Base-by-base conservation (phyloP, 768 basidiomycete species). In the Kwoniella bestiolae region DNA sequence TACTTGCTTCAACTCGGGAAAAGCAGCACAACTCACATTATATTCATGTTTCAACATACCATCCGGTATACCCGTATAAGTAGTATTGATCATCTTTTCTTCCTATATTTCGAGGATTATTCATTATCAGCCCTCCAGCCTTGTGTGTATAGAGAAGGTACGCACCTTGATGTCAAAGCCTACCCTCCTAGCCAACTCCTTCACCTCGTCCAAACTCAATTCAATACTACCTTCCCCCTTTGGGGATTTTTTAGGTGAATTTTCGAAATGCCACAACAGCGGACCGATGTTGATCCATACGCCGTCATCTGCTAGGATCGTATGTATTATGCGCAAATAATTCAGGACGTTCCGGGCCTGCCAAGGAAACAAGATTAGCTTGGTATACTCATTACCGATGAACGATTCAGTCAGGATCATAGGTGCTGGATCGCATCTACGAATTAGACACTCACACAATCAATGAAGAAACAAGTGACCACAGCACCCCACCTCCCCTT, bases 241-340 rank as follows among this genome's bases (percentile, higher is more conserved):
- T 11, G 69, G 55, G 1, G 74, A 75, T 5, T 56, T 67, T 87
- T 86, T 60, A 9, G 69, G 69, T 23, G 91, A 93, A 80, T 95
- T 94, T 76, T 97, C 94, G 81, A 89, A 97, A 78, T 98, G 95
- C 94, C 95, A 98, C n/a, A 97, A 82, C 1, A 95, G 82, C 0
- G 95, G 95, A 2, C 94, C 94, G 8, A 93, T 82, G 76, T 97
- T 97, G 68, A 96, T 89, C 93, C 93, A 96, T 5, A 93, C 85
- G 0, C 94, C 95, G 23, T 89, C 92, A 0, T 89, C 90, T 6
- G 88, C 88, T 12, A 99, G 85, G 28, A 95, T 88, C 1, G 84
- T 84, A 81, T 93, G 89, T 50, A 97, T 89, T 56, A 91, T 87
- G n/a, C 89, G 87, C 14, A 97, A 85, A 77, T 94, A 97, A 65